phyloP scores from a whole-genome alignment of 176 grass and related monocot genomes.

The Ensete ventricosum region DNA sequence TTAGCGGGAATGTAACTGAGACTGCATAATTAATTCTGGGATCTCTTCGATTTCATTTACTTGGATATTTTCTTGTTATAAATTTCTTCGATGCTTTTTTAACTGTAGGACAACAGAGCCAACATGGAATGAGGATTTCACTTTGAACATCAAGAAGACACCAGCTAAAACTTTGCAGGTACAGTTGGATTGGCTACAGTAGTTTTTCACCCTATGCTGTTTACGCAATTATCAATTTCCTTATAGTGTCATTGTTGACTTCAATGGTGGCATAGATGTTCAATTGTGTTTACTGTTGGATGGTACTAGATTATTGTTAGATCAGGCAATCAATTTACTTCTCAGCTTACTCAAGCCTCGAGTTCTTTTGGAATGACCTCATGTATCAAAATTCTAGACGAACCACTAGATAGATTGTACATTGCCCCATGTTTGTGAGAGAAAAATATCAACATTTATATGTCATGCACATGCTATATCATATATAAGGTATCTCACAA shows the following conservation, averaged over 20 bases:
- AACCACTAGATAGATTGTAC: too few relatives aligned
- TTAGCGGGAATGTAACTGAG: too few relatives aligned
- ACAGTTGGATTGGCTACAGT: not conserved
- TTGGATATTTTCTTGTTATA: not conserved
- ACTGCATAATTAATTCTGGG: too few relatives aligned
- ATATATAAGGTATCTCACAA: too few relatives aligned
- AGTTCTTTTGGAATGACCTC: too few relatives aligned
- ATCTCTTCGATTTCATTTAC: not conserved
- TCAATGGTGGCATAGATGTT: not conserved
- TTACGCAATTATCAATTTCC: too few relatives aligned
- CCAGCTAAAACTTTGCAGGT: slow-evolving; percentile 57
- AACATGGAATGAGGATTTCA: slow-evolving; percentile 86
- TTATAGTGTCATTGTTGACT: not conserved
- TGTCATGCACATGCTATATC: too few relatives aligned
- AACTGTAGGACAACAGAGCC: slow-evolving; percentile 63
- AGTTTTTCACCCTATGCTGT: not conserved
- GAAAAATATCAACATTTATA: too few relatives aligned
- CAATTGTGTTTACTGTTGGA: not conserved
- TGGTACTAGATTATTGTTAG: not conserved
- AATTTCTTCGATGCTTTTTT: not conserved
- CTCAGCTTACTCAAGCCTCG: not conserved
- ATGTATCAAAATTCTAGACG: too few relatives aligned
- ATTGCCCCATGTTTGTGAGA: too few relatives aligned
- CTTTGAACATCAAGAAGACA: slow-evolving; percentile 58
- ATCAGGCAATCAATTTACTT: not conserved